Base-by-base conservation (phyloP, 2,329 filamentous ascomycete genomes). In the Pseudocercospora macadamiae region DNA sequence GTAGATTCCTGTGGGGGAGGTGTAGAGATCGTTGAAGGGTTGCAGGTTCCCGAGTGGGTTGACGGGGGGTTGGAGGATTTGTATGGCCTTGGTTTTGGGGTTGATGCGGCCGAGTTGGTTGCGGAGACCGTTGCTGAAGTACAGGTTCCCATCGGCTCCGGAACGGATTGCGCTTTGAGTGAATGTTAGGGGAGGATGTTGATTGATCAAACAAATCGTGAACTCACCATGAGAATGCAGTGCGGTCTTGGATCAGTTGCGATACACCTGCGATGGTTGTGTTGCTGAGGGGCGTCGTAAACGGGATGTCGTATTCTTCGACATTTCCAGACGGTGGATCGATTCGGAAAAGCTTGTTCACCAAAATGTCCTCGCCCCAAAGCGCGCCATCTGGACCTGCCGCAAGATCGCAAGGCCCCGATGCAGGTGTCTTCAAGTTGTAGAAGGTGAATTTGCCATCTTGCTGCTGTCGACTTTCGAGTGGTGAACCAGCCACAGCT, bases 161-260 rank as follows among this genome's bases (percentile, higher is more conserved):
- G 34, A 42, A 6, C 59, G 49, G 19, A 61, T 58, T 9, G 54
- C 54, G 19, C n/a, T n/a, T n/a, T n/a, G n/a, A n/a, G n/a, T n/a
- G n/a, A n/a, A n/a, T n/a, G 85, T 88, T 2, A 64, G 62, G 1
- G 79, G 76, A 32, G 74, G 78, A 1, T 72, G 76, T 64, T 74
- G 79, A 71, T 88, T 88, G 52, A 88, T 80, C 64, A 85, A 88
- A 70, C 87, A 89, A 4, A 88, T 71, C 51, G 79, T 82, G 64
- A 88, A 21, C 42, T 47, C n/a, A 48, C 39, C 63, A 65, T 4
- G 61, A 62, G 25, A 65, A 61, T 1, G 61, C 63, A 6, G 49
- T 57, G 19, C 61, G 58, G 21, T 65, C 56, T 19, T 58, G 57
- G 14, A 64, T 16, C 5, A 51, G 19, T 3, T 25, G 12, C 23